Percentiles rank a stretch among this genome's conserved stretches.
Conservation (phyloP, 768 basidiomycete genomes). For the Lactarius akahatsu region DNA sequence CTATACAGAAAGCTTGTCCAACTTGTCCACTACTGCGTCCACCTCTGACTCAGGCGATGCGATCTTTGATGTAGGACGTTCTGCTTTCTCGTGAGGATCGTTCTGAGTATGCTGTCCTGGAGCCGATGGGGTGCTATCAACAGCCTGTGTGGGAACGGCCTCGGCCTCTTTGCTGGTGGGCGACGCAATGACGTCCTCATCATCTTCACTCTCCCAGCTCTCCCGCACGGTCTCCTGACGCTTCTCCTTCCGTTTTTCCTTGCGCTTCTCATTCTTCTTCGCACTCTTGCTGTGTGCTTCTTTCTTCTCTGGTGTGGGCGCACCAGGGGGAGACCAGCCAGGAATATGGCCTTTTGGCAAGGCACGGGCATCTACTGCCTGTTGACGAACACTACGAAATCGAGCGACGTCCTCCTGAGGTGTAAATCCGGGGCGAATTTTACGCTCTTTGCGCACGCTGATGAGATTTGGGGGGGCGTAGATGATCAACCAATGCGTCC, state of each 20-base stretch:
- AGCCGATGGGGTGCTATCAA: constrained; percentile 1
- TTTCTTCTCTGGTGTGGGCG: constrained; percentile 46
- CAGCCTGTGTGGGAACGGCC: background rate
- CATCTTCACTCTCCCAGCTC: constrained; percentile 77
- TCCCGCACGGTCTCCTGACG: constrained; percentile 62
- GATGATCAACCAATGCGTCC: constrained; percentile 12
- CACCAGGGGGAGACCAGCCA: constrained; percentile 56
- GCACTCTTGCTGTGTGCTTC: constrained; percentile 46
- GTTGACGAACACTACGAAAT: constrained; percentile 77
- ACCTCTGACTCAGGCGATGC: constrained; percentile 32
- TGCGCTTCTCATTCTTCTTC: constrained; percentile 81
- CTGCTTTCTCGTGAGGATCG: constrained; percentile 14
- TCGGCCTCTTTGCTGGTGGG: constrained; percentile 8
- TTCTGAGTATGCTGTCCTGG: constrained; percentile 32
- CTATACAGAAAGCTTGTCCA: constrained; percentile 57
- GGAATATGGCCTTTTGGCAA: constrained; percentile 80
- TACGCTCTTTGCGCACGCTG: constrained; percentile 85
- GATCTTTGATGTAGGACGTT: background rate
- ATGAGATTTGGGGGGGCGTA: background rate
- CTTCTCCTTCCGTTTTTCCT: constrained; percentile 76
- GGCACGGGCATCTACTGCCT: constrained; percentile 61
- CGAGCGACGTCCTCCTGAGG: constrained; percentile 92
- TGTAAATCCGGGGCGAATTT: constrained; percentile 89
- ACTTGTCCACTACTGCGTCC: constrained; percentile 45
- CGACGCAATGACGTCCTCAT: constrained; percentile 37